Evolutionary conservation across 2,329 filamentous ascomycete genomes (phyloP), one percentile per base, ranked within the genome.

Genomic region (Cercospora canescens): DNA sequence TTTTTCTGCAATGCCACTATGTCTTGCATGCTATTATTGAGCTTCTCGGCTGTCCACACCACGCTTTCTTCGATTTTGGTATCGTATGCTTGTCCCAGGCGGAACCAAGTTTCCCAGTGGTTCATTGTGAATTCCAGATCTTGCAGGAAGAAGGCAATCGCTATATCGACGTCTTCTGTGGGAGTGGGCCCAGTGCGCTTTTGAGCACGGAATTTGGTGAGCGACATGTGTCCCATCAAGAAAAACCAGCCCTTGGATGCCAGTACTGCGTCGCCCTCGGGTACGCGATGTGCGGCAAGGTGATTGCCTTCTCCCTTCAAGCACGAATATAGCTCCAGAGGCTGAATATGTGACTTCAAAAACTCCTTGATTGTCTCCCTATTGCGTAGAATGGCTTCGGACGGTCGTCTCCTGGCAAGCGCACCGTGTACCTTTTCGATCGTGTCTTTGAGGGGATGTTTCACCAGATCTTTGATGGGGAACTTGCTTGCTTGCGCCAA

Each of bases 401-500:
- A 91, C 12, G 90, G 87, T 77, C 94, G 97, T 30, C 90, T 87
- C 18, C 82, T 79, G 1, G 92, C 93, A 62, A 98, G 90, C 5
- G 92, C 90, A 71, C 92, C 89, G 76, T 98, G 94, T 79, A 99
- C 92, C 71, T 94, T 93, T 66, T 99, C 95, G 65, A 99, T 95
- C 0, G 93, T 93, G 16, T 85, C 88, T 76, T 94, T 96, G 62
- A 99, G 83, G 63, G 98, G 93, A 16, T 93, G 95, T 77, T 96
- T 98, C 16, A 93, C 87, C 18, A 98, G 81, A 70, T 98, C 95
- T 74, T 94, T 96, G 81, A 96, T 91, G 24, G 92, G 89, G 83
- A 97, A 90, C 67, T 91, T 89, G 58, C 90, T 89, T 2, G 92
- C 92, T 65, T 97, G 88, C 37, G 87, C 83, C 74, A 96, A 90